Evolutionary conservation across 768 basidiomycete species (phyloP).

Genomic region (Kwoniella dendrophila): DNA sequence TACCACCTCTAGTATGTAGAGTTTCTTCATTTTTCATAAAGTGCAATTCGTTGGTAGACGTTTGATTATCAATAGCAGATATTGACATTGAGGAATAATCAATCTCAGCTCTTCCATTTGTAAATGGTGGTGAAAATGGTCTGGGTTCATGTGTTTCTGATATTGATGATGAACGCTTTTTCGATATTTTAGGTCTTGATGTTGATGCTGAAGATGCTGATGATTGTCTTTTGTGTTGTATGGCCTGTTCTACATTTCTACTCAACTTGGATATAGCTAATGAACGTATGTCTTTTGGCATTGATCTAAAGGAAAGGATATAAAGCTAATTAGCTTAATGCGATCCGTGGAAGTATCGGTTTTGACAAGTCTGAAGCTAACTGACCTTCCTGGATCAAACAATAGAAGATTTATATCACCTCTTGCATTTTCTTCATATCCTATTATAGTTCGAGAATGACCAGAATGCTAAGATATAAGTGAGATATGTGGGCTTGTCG

Average conservation of each 20-base stretch:
- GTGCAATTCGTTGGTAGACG: neutral
- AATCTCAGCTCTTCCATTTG: conserved; percentile 38
- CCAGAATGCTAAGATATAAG: conserved; percentile 66
- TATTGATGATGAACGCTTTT: conserved; percentile 15
- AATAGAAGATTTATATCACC: conserved; percentile 68
- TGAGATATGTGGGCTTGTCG: neutral
- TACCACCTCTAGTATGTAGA: neutral
- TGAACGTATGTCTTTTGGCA: conserved; percentile 26
- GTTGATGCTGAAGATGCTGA: neutral
- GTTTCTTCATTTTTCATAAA: neutral
- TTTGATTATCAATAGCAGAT: neutral
- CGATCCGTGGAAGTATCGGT: neutral
- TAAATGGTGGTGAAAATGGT: conserved; percentile 39
- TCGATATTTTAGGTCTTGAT: neutral
- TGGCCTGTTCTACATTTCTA: no score
- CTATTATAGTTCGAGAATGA: conserved; percentile 84
- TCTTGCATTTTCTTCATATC: conserved; percentile 70
- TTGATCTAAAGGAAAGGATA: conserved; percentile 11
- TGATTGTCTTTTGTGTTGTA: neutral
- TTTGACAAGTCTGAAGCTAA: conserved; percentile 1
- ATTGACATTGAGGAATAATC: conserved; percentile 10
- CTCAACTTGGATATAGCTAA: conserved; percentile 18
- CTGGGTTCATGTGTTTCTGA: conserved; percentile 34
- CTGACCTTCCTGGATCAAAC: conserved; percentile 70
- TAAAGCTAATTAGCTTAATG: neutral